A percentile compares a stretch with the other conserved stretches of the same genome.
phyloP scores from a whole-genome alignment of 2,329 filamentous ascomycete genomes.

The Pseudogymnoascus sp. region DNA sequence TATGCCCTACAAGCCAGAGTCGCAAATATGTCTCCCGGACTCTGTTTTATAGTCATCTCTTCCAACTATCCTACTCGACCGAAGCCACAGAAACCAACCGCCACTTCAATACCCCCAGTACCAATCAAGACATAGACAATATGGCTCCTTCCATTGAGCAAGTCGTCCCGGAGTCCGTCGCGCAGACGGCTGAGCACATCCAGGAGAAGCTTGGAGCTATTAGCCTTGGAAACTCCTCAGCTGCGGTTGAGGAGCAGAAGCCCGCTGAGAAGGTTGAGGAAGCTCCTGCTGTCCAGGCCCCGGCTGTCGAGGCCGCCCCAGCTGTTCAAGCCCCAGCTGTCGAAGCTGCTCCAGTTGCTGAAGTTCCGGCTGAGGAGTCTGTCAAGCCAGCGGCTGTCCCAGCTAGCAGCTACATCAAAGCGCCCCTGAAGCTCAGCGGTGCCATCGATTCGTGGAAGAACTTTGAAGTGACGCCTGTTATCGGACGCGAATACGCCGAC shows the following conservation, averaged over 20 bases:
- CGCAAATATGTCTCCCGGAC: constrained; percentile 7
- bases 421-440: constrained; percentile 25
- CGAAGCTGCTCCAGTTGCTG: background rate
- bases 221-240: constrained; percentile 6
- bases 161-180: constrained; percentile 19
- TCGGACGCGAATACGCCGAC: constrained; percentile 38
- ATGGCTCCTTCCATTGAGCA: constrained; percentile 6
- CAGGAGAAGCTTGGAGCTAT: constrained; percentile 21
- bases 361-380: background rate
- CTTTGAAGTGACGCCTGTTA: constrained; percentile 38
- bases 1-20: background rate
- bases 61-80: background rate
- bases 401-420: constrained; percentile 15
- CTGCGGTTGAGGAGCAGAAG: constrained; percentile 11
- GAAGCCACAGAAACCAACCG: background rate
- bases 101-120: background rate
- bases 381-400: background rate
- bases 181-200: constrained; percentile 19
- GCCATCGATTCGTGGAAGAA: constrained; percentile 23
- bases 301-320: background rate
- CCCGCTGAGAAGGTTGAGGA: background rate
- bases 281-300: constrained; percentile 19
- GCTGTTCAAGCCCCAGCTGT: background rate
- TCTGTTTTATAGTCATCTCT: constrained; percentile 6
- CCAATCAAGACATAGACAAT: background rate